A percentile compares a stretch with the other conserved stretches of the same genome.
phyloP scores from a whole-genome alignment of 306 rosid genomes.

The Citrullus amarus region DNA sequence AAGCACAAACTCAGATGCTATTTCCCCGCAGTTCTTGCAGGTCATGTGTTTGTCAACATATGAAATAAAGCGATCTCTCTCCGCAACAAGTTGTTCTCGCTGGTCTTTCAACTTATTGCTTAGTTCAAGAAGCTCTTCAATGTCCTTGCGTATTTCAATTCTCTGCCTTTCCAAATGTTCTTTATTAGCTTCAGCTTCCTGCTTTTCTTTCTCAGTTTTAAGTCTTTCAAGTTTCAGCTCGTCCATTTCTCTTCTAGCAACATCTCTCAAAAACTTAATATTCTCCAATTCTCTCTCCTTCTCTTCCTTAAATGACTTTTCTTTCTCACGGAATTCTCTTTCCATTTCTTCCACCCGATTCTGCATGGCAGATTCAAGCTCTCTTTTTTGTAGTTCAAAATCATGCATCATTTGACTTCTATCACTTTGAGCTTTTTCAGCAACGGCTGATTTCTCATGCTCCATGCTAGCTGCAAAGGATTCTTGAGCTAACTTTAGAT shows the following conservation, averaged over 20 bases:
- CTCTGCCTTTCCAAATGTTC: conserved; percentile 61
- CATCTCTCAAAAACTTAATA: conserved; percentile 63
- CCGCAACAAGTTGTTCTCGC: conserved; percentile 59
- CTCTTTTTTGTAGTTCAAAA: conserved; percentile 53
- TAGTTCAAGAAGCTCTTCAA: conserved; percentile 66
- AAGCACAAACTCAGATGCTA: conserved; percentile 56
- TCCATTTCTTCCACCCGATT: conserved; percentile 72
- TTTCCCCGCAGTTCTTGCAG: conserved; percentile 68
- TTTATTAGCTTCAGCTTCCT: conserved; percentile 56
- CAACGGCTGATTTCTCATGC: conserved; percentile 49
- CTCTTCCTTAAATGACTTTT: conserved; percentile 58
- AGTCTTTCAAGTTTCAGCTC: conserved; percentile 62
- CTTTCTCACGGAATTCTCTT: conserved; percentile 49
- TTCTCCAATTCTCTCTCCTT: conserved; percentile 56
- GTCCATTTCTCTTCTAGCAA: conserved; percentile 79
- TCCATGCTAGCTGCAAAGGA: conserved; percentile 74
- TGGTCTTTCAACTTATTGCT: conserved; percentile 58
- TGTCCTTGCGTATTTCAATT: conserved; percentile 72
- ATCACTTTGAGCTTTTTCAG: conserved; percentile 59
- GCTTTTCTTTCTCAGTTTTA: conserved; percentile 65
- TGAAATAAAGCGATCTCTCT: conserved; percentile 60
- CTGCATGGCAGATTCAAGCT: conserved; percentile 77
- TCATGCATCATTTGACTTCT: conserved; percentile 70
- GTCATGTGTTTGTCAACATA: conserved; percentile 53
- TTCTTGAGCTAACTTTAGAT: conserved; percentile 60